phyloP scores from a whole-genome alignment of 371 early-diverging fungal genomes.

The Capillidium heterosporum region DNA sequence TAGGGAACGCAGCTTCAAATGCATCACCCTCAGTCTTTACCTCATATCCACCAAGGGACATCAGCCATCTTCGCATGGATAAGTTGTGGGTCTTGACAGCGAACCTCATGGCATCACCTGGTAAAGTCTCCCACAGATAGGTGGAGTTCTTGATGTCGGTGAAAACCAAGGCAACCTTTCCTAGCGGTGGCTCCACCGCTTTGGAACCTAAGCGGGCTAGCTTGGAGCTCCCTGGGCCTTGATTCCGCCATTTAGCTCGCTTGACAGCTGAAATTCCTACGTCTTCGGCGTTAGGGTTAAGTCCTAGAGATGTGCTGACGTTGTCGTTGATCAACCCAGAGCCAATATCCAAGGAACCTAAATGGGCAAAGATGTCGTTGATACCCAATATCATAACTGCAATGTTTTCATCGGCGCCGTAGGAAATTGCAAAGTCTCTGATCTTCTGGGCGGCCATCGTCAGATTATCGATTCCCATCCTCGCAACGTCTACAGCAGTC shows the following conservation, averaged over 20 bases:
- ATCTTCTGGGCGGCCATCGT: conserved; percentile 68
- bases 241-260: conserved; percentile 21
- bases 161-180: conserved; percentile 77
- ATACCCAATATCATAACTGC: conserved; percentile 78
- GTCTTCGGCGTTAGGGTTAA: conserved; percentile 30
- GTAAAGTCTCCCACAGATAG: conserved; percentile 77
- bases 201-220: conserved; percentile 51
- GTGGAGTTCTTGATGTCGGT: conserved; percentile 94
- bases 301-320: conserved; percentile 13
- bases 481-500: conserved; percentile 69
- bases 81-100: conserved; percentile 80
- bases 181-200: conserved; percentile 59
- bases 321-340: conserved; percentile 54
- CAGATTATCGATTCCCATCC: conserved; percentile 41
- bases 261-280: conserved; percentile 30
- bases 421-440: conserved; percentile 69
- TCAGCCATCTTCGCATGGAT: conserved; percentile 67
- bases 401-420: conserved; percentile 54
- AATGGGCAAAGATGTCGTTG: conserved; percentile 45
- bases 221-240: conserved; percentile 34
- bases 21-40: conserved; percentile 97
- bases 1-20: conserved; percentile 86
- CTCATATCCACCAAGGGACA: conserved; percentile 82
- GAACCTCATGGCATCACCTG: conserved; percentile 60
- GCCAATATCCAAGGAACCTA: conserved; percentile 22